Conservation (phyloP, 148 eudicot genomes). For the Heliamphora exappendiculata region DNA sequence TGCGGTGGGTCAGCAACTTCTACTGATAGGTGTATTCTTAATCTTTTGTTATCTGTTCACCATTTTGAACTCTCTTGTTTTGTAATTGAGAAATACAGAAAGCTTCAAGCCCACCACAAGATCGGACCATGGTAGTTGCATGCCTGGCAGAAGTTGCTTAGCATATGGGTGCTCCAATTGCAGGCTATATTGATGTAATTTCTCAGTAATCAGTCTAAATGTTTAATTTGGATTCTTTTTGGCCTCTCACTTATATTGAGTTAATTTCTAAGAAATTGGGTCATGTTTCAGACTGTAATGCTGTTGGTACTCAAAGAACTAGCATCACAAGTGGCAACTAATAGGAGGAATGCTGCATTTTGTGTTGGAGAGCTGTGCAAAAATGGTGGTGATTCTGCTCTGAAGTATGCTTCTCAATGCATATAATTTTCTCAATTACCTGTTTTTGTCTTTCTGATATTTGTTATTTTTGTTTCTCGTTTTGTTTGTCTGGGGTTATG, state of each 20-base stretch:
- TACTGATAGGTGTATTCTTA: neutral
- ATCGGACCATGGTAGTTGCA: conserved; percentile 98
- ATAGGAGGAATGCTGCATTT: conserved; percentile 96
- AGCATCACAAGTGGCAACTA: conserved; percentile 65
- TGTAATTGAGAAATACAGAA: conserved; percentile 46
- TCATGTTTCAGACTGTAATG: conserved; percentile 66
- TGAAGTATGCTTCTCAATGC: conserved; percentile 51
- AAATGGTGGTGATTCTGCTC: conserved; percentile 76
- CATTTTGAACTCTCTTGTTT: neutral
- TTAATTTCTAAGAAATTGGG: conserved; percentile 9
- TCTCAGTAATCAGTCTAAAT: neutral
- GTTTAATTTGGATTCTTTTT: neutral
- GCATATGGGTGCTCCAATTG: conserved; percentile 91
- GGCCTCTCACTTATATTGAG: neutral
- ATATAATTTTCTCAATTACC: neutral
- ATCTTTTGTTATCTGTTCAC: neutral
- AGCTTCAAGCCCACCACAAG: conserved; percentile 81
- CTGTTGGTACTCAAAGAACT: conserved; percentile 84
- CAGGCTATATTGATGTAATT: conserved; percentile 81
- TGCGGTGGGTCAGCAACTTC: conserved; percentile 48
- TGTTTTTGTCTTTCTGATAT: neutral
- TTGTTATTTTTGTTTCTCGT: neutral
- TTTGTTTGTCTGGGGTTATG: neutral
- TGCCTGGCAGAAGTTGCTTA: conserved; percentile 98
- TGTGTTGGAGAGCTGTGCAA: conserved; percentile 91